Evolutionary conservation across 768 basidiomycete genomes (phyloP).

Genomic region (Naganishia randhawae): DNA sequence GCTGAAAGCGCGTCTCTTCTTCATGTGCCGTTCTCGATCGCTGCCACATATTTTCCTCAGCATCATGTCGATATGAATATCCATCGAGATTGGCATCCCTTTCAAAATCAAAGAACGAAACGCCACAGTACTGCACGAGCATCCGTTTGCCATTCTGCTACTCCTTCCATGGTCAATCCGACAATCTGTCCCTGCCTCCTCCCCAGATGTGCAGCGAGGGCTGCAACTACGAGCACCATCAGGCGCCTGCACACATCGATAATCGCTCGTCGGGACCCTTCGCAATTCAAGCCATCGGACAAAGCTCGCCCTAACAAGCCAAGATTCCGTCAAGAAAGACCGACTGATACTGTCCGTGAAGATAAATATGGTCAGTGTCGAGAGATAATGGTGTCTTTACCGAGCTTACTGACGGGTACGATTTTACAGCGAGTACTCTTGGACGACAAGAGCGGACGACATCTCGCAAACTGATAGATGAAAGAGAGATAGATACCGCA

Average conservation of each 20-base stretch:
- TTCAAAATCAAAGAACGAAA: no score
- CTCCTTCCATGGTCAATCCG: background rate
- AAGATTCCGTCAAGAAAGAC: background rate
- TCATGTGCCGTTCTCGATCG: slow-evolving; percentile 18
- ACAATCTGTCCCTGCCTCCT: slow-evolving; percentile 9
- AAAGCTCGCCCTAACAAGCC: background rate
- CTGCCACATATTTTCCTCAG: background rate
- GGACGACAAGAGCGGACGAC: slow-evolving; percentile 8
- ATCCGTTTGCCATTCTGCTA: background rate
- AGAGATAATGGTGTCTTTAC: background rate
- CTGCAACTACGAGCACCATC: slow-evolving; percentile 1
- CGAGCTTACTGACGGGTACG: background rate
- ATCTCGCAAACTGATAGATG: slow-evolving; percentile 11
- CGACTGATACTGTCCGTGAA: background rate
- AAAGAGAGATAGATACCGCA: background rate
- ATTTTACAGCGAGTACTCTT: background rate
- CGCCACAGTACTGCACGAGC: background rate
- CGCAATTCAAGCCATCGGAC: background rate
- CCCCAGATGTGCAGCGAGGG: background rate
- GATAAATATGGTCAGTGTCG: background rate
- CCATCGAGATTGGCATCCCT: background rate
- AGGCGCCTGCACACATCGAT: background rate
- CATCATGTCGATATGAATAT: slow-evolving; percentile 5
- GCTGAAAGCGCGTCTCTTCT: slow-evolving; percentile 12
- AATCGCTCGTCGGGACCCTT: slow-evolving; percentile 5